Evolutionary conservation across 768 basidiomycete genomes (phyloP), one percentile per base, ranked within the genome.

Genomic region (Tylopilus plumbeoviolaceoides): DNA sequence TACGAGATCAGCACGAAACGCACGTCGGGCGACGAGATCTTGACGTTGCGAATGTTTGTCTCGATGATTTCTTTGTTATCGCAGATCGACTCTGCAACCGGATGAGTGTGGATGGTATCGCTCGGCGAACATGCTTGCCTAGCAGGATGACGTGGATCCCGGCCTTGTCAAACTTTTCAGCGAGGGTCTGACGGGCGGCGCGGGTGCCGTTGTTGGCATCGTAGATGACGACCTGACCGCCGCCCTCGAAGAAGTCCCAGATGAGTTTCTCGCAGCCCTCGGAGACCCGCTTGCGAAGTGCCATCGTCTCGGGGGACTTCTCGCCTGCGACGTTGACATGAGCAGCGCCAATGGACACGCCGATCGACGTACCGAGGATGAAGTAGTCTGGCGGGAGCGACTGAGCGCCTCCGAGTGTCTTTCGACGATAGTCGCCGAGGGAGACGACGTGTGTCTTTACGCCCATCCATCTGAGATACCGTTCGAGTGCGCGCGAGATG

Each of bases 391-490:
- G 73, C 0, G 97, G 97, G 5, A 99, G 75, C 45, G 86, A 84
- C 71, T 92, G 81, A 0, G 93, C 89, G 0, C 89, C 87, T 8
- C 97, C 97, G 15, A 98, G 74, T 0, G 85, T 82, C 76, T 92
- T 91, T 48, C 97, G 74, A 43, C 97, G 82, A 70, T 95, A 94
- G 71, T 99, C 97, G 20, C 97, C 97, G 10, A 99, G 76, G 7
- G 93, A 95, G 51, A 98, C 85, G 49, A 98, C 97, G 57, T 88
- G 83, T 0, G 93, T 95, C 71, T 95, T 98, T 49, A 99, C 91
- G 28, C 97, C 97, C 70, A 92, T 90, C 97, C 97, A 99, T 69
- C 93, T 80, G 1, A 99, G 80, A 71, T 99, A 99, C n/a, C 97
- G 84, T 69, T 98, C 95, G 12, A 98, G 78, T 7, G 95, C 87